These are phyloP conservation scores for Penicillium herquei DNA, from an alignment of 495 filamentous ascomycete species.

Conservation along the genomic window DNA sequence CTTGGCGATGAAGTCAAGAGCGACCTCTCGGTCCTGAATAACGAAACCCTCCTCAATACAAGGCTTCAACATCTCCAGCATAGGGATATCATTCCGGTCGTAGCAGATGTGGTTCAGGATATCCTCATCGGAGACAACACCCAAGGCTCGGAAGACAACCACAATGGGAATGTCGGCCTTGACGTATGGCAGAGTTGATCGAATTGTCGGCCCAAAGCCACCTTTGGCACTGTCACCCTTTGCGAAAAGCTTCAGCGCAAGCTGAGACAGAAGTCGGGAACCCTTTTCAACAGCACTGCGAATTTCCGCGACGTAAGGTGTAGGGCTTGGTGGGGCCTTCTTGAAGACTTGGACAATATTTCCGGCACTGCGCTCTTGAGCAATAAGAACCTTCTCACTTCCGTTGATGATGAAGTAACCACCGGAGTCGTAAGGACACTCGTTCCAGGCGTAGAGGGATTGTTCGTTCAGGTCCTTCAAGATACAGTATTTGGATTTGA, in stretches of 20 bases:
- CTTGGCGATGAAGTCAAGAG: conserved; percentile 93
- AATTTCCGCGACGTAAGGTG: conserved; percentile 92
- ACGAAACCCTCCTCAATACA: conserved; percentile 95
- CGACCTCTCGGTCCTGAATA: conserved; percentile 94
- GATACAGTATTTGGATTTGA: conserved; percentile 91
- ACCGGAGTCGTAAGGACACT: conserved; percentile 96
- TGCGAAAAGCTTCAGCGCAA: conserved; percentile 81
- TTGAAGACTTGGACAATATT: conserved; percentile 99
- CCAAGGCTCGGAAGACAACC: conserved; percentile 91
- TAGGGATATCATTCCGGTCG: conserved; percentile 88
- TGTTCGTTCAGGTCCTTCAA: conserved; percentile 77
- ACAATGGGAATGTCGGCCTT: conserved; percentile 90
- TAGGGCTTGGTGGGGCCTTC: conserved; percentile 83
- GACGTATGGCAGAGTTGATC: conserved; percentile 87
- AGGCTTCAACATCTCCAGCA: conserved; percentile 96
- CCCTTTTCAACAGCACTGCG: conserved; percentile 96
- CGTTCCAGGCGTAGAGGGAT: conserved; percentile 79
- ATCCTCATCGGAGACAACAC: conserved; percentile 96
- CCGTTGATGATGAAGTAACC: conserved; percentile 99
- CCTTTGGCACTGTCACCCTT: conserved; percentile 78
- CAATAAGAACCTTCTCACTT: conserved; percentile 98
- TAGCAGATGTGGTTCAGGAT: conserved; percentile 98
- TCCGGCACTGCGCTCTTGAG: conserved; percentile 93
- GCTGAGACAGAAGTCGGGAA: conserved; percentile 84
- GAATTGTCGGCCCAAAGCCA: conserved; percentile 80